Percentiles rank a stretch among this genome's conserved stretches.
Conservation (phyloP, 2,329 filamentous ascomycete genomes). For the Fusarium udum region DNA sequence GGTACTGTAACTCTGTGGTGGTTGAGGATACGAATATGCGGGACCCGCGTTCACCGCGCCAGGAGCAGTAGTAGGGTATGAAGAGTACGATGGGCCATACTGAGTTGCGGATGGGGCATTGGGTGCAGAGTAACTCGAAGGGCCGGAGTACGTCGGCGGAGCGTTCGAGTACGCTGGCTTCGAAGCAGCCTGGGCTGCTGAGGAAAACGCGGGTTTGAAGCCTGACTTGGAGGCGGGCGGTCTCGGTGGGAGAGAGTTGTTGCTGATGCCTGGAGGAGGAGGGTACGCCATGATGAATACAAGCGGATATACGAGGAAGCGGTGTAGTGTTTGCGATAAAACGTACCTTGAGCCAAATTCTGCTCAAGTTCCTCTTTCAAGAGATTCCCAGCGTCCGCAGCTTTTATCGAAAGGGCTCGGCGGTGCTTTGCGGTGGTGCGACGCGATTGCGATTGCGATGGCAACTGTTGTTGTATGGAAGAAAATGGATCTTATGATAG, state of each 20-base stretch:
- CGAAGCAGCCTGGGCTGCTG: constrained; percentile 48
- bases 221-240: constrained; percentile 69
- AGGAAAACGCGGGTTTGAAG: constrained; percentile 62
- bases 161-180: constrained; percentile 50
- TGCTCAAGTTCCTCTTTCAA: constrained; percentile 47
- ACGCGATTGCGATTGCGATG: constrained; percentile 8
- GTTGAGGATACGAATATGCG: constrained; percentile 43
- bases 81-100: constrained; percentile 56
- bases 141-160: constrained; percentile 41
- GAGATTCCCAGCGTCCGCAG: constrained; percentile 10
- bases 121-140: constrained; percentile 49
- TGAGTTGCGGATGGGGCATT: constrained; percentile 48
- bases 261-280: constrained; percentile 77
- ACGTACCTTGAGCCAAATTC: constrained; percentile 63
- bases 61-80: constrained; percentile 47
- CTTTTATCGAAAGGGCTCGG: background rate
- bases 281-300: constrained; percentile 86
- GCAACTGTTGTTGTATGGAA: constrained; percentile 18
- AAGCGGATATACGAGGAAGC: constrained; percentile 38
- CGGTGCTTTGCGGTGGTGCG: constrained; percentile 1
- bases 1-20: constrained; percentile 25
- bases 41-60: constrained; percentile 43
- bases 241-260: constrained; percentile 72
- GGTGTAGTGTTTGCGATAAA: constrained; percentile 40
- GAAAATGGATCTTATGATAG: constrained; percentile 26